Conservation (phyloP, 768 basidiomycete genomes). For the Russula emetica region DNA sequence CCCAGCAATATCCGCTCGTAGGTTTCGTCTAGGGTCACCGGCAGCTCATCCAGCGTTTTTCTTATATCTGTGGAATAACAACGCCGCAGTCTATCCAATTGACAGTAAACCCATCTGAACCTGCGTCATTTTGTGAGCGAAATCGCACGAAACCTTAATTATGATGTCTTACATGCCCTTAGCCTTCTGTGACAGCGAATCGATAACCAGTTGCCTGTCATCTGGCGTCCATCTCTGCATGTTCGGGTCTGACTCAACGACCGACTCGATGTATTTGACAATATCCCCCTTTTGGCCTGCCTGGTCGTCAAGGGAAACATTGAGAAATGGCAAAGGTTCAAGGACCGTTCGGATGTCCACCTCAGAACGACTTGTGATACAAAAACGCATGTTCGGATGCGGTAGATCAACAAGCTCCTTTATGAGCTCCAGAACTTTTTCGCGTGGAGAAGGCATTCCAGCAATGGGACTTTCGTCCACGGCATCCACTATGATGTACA, state of each 20-base stretch:
- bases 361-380: slow-evolving; percentile 1
- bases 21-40: too few species aligned
- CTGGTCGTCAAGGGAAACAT: neutral
- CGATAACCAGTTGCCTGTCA: neutral
- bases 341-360: neutral
- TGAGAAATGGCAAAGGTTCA: neutral
- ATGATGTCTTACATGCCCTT: neutral
- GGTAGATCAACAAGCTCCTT: neutral
- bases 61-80: too few species aligned
- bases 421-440: neutral
- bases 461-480: neutral
- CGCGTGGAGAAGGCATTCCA: neutral
- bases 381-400: neutral
- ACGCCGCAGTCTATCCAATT: too few species aligned
- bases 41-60: too few species aligned
- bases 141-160: neutral
- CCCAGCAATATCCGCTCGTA: too few species aligned
- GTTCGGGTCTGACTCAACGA: neutral
- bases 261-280: neutral
- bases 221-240: neutral
- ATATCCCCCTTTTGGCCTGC: neutral
- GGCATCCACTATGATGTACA: slow-evolving; percentile 3
- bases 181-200: neutral
- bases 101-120: too few species aligned
- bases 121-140: too few species aligned